Evolutionary conservation across 805 yeast genomes (phyloP), one percentile per base, ranked within the genome.

Genomic region (Kuraishia borneana): DNA sequence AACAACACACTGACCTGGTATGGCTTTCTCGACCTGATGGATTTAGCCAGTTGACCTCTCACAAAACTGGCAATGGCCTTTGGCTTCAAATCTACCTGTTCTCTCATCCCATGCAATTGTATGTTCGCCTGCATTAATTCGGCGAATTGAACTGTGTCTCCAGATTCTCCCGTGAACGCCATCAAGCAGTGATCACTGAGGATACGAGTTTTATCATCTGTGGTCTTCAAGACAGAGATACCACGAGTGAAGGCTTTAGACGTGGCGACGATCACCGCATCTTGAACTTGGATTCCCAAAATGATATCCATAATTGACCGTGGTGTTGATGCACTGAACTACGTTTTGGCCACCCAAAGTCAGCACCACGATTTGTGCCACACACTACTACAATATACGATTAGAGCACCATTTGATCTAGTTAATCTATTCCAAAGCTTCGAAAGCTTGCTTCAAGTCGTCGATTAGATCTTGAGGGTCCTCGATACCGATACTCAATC

Each of bases 121-220:
- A 87, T 74, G 52, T 92, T 92, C 30, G 95, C 98, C 56, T 84
- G 92, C 42, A 89, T 75, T 51, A 78, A 84, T 53, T 92, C 97
- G 25, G 96, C 94, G 61, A 92, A 92, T 54, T 88, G 92, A 5
- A 80, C 85, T 37, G 96, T 83, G 54, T 92, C 98, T 41, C 98
- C 98, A 3, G 96, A 71, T 55, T 92, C 98, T 37, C 98, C 98
- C 2, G 94, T 80, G 61, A 63, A 88, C 29, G 96, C 95, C 63
- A 92, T 68, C 45, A 88, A 62, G 35, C 83, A 72, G 53, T 81
- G 89, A 26, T 76, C 69, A 45, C 83, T 83, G 47, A 89, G 66
- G 21, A 56, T 59, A 43, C 88, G 63, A 7, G 94, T 83, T 61
- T 85, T 85, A 58, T 80, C 87, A 56, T 85, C 96, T 32, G 70